Evolutionary conservation across 176 grass and related monocot genomes (phyloP).

Genomic region (Ensete glaucum): DNA sequence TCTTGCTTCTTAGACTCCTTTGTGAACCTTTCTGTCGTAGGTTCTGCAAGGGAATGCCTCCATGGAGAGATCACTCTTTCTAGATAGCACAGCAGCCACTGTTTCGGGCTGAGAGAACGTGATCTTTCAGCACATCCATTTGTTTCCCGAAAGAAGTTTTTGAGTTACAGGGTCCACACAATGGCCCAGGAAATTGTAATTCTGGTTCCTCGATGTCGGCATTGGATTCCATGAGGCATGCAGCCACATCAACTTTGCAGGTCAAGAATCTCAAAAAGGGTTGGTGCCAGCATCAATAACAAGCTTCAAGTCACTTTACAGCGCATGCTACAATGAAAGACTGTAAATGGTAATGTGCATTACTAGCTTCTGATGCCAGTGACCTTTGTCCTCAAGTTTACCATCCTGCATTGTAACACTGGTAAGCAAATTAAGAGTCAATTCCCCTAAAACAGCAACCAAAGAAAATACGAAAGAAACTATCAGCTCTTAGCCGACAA

Average conservation of each 20-base stretch:
- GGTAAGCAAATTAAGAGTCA: too few species aligned
- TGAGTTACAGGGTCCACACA: not conserved
- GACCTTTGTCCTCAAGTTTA: not conserved
- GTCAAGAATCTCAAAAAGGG: not conserved
- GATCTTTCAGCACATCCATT: not conserved
- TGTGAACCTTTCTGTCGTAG: not conserved
- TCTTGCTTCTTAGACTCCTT: not conserved
- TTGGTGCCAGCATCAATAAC: not conserved
- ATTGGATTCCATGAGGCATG: conserved; percentile 4
- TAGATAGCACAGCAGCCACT: not conserved
- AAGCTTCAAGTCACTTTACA: not conserved
- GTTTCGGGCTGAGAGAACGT: not conserved
- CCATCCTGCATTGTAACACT: not conserved
- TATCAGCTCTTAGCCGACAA: too few species aligned
- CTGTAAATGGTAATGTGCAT: not conserved
- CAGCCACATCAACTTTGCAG: not conserved
- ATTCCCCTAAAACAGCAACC: too few species aligned
- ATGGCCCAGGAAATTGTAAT: not conserved
- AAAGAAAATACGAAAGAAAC: too few species aligned
- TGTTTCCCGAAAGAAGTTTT: not conserved
- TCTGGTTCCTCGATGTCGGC: not conserved
- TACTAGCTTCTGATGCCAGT: too few species aligned
- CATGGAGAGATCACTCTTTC: not conserved
- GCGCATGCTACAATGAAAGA: not conserved
- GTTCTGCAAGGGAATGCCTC: not conserved